Evolutionary conservation across 2,329 filamentous ascomycete species (phyloP).

Genomic region (Balansia obtecta): DNA sequence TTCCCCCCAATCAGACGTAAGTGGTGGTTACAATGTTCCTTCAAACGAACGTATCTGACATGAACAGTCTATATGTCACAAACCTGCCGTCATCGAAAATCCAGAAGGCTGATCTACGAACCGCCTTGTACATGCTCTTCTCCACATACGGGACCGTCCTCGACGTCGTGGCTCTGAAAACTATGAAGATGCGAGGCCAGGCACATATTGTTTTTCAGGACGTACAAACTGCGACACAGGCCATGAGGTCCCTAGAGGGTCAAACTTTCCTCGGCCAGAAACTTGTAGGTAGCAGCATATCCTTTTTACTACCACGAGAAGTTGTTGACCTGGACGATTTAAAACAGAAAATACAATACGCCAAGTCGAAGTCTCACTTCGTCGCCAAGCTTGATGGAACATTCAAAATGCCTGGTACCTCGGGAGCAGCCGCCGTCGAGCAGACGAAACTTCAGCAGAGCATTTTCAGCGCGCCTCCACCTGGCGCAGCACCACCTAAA

Average conservation of each 20-base stretch:
- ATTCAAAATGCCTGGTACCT: conserved; percentile 54
- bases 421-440: conserved; percentile 41
- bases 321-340: neutral
- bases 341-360: conserved; percentile 77
- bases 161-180: conserved; percentile 83
- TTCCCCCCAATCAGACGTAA: conserved; percentile 65
- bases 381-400: conserved; percentile 88
- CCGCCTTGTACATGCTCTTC: conserved; percentile 84
- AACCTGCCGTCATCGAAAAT: conserved; percentile 82
- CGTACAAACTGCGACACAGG: conserved; percentile 81
- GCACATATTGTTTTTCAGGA: conserved; percentile 88
- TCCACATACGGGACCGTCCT: conserved; percentile 87
- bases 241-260: conserved; percentile 78
- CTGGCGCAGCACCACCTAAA: conserved; percentile 38
- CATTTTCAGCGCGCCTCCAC: conserved; percentile 60
- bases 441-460: conserved; percentile 67
- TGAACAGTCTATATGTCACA: conserved; percentile 67
- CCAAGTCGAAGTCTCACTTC: conserved; percentile 76
- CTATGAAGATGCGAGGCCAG: conserved; percentile 86
- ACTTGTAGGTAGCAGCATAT: conserved; percentile 48
- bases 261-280: conserved; percentile 75
- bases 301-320: neutral
- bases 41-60: conserved; percentile 3
- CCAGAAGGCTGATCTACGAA: conserved; percentile 75
- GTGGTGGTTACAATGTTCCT: conserved; percentile 14